Evolutionary conservation across 2,329 filamentous ascomycete genomes (phyloP).

Genomic region (Teratosphaeria gauchensis): DNA sequence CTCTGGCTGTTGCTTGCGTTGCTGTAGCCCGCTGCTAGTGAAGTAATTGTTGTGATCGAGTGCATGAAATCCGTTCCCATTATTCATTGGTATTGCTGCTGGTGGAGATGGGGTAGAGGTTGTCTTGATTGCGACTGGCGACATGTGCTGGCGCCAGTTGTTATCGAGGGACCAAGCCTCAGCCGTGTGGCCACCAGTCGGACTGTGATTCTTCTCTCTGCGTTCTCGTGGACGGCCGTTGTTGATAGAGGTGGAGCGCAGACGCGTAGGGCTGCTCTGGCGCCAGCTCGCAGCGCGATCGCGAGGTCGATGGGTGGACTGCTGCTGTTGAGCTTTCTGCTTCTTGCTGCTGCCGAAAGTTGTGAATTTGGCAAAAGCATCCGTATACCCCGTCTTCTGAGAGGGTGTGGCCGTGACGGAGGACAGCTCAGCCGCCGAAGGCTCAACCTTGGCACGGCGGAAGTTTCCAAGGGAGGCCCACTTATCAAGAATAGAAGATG

Average conservation of each 20-base stretch:
- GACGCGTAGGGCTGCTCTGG: slow-evolving; percentile 18
- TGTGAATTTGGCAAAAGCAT: slow-evolving; percentile 23
- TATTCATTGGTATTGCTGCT: not conserved
- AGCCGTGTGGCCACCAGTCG: slow-evolving; percentile 1
- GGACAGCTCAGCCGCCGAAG: slow-evolving; percentile 23
- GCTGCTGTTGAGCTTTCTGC: slow-evolving; percentile 10
- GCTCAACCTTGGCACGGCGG: slow-evolving; percentile 55
- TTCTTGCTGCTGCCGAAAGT: slow-evolving; percentile 26
- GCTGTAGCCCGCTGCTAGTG: slow-evolving; percentile 2
- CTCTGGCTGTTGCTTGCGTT: slow-evolving; percentile 11
- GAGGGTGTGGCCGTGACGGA: slow-evolving; percentile 25
- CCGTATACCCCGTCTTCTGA: slow-evolving; percentile 23
- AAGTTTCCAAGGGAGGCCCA: slow-evolving; percentile 84
- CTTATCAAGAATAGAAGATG: slow-evolving; percentile 56
- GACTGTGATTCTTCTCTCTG: slow-evolving; percentile 12
- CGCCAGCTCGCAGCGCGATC: slow-evolving; percentile 25
- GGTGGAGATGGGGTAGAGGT: slow-evolving; percentile 6
- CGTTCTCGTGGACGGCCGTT: slow-evolving; percentile 28
- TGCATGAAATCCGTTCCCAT: slow-evolving; percentile 4
- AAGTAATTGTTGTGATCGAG: slow-evolving; percentile 6
- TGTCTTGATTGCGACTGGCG: slow-evolving; percentile 9
- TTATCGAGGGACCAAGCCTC: slow-evolving; percentile 35
- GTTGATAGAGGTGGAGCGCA: slow-evolving; percentile 26
- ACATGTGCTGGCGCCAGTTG: slow-evolving; percentile 40
- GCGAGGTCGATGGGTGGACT: slow-evolving; percentile 14